Evolutionary conservation across 2,329 filamentous ascomycete species (phyloP).

Genomic region (Trichoderma arundinaceum): DNA sequence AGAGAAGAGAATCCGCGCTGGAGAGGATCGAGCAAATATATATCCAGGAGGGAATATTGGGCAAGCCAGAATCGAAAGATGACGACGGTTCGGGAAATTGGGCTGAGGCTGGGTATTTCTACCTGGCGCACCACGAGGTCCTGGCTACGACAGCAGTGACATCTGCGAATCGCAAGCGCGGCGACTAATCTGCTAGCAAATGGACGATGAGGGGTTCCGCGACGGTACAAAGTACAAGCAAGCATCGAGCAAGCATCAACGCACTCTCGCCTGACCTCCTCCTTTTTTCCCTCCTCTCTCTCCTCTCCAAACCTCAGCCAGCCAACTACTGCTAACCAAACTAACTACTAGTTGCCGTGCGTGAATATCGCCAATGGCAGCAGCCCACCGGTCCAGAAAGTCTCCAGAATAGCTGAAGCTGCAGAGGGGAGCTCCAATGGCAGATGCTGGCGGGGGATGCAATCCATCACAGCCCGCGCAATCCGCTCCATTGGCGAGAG

Average conservation of each 20-base stretch:
- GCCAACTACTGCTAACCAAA: neutral
- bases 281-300: neutral
- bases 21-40: neutral
- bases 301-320: too few species aligned
- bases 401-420: slow-evolving; percentile 5
- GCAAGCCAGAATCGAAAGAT: neutral
- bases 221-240: neutral
- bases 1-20: neutral
- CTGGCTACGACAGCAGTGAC: too few species aligned
- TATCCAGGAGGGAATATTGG: neutral
- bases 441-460: neutral
- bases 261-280: neutral
- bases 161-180: too few species aligned
- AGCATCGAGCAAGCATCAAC: neutral
- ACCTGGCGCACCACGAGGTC: neutral
- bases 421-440: neutral
- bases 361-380: neutral
- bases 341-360: neutral
- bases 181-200: neutral
- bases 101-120: slow-evolving; percentile 8
- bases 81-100: slow-evolving; percentile 4
- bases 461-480: neutral
- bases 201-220: slow-evolving; percentile 13
- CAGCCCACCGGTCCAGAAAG: too few species aligned
- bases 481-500: neutral